Percentiles rank a stretch among this genome's conserved stretches.
Conservation (phyloP, 495 filamentous ascomycete genomes). For the Elaphomyces granulatus region DNA sequence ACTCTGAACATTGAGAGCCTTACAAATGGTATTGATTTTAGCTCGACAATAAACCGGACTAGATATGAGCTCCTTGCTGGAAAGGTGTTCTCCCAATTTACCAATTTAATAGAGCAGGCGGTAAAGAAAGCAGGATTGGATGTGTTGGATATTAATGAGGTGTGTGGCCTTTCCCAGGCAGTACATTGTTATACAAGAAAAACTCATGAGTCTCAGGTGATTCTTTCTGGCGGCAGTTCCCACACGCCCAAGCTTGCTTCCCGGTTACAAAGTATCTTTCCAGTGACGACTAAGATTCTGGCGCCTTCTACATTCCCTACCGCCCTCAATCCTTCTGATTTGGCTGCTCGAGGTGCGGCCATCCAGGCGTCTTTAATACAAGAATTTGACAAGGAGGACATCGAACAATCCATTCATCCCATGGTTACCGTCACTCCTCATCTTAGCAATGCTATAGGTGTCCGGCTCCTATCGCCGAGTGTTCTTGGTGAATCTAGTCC, state of each 20-base stretch:
- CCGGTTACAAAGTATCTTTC: slow-evolving; percentile 64
- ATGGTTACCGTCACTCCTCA: slow-evolving; percentile 90
- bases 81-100: slow-evolving; percentile 77
- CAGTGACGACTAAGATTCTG: slow-evolving; percentile 59
- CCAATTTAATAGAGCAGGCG: slow-evolving; percentile 63
- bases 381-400: slow-evolving; percentile 85
- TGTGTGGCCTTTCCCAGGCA: slow-evolving; percentile 10
- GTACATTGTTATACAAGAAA: not conserved
- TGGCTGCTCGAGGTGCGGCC: slow-evolving; percentile 77
- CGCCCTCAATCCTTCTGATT: slow-evolving; percentile 87
- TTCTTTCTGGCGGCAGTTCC: slow-evolving; percentile 80
- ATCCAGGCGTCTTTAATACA: slow-evolving; percentile 88
- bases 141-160: slow-evolving; percentile 81
- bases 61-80: slow-evolving; percentile 81
- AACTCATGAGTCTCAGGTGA: slow-evolving; percentile 50
- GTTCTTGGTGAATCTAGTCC: slow-evolving; percentile 13
- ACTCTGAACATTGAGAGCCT: slow-evolving; percentile 83
- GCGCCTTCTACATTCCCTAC: slow-evolving; percentile 61
- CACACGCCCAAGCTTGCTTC: slow-evolving; percentile 88
- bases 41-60: slow-evolving; percentile 78
- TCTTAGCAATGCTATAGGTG: slow-evolving; percentile 73
- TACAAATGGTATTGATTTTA: slow-evolving; percentile 76
- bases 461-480: slow-evolving; percentile 50
- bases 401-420: slow-evolving; percentile 89
- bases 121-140: slow-evolving; percentile 89